Conservation (phyloP, 176 grass and related monocot genomes). For the Musa troglodytarum region DNA sequence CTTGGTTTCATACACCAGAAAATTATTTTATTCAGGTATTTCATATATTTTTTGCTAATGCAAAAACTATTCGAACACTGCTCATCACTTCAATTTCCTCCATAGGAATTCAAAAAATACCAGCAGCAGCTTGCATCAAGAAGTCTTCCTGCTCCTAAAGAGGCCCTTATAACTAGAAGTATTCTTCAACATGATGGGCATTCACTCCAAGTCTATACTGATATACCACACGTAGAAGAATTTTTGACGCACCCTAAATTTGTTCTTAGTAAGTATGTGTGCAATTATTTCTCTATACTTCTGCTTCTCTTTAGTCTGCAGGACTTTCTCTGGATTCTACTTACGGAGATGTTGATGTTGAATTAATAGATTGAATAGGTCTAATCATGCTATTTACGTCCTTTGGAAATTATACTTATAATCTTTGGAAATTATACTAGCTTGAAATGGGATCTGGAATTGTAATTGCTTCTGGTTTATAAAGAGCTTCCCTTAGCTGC, state of each 20-base stretch:
- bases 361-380: neutral
- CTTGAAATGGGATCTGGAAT: too few species aligned
- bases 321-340: neutral
- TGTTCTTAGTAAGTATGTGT: constrained; percentile 63
- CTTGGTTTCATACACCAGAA: constrained; percentile 94
- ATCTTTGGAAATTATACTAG: too few species aligned
- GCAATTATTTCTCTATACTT: neutral
- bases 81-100: constrained; percentile 5
- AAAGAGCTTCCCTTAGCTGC: too few species aligned
- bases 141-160: constrained; percentile 29
- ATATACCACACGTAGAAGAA: constrained; percentile 80
- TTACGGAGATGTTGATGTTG: neutral
- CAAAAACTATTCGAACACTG: neutral
- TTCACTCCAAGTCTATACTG: constrained; percentile 67
- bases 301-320: neutral
- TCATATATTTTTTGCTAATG: neutral
- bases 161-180: constrained; percentile 28
- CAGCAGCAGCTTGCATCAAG: constrained; percentile 57
- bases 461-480: too few species aligned
- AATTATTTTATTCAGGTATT: constrained; percentile 84
- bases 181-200: constrained; percentile 43
- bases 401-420: too few species aligned
- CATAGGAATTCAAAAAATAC: constrained; percentile 70
- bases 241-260: constrained; percentile 84
- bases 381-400: too few species aligned